Base-by-base conservation (phyloP, 176 grass and related monocot genomes). In the Raddia distichophylla region DNA sequence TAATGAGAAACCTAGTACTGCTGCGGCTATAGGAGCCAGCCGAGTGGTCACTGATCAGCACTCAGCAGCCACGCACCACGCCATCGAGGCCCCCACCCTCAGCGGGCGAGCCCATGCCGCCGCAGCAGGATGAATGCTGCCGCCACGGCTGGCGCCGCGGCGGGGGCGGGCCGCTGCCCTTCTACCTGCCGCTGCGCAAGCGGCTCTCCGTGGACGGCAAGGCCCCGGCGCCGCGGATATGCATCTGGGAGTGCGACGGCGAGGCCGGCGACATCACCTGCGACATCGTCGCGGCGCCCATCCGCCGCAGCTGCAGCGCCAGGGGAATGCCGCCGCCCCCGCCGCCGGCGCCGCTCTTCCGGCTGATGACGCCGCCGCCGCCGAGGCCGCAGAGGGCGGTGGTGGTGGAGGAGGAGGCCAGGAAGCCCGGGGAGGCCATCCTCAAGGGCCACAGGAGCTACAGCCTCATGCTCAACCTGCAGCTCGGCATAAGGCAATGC, bases 171-270 rank as follows among this genome's bases (percentile, higher is more conserved):
- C 43, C 76, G n/a, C 47, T 78, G 10, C 83, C 87, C 62, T 81
- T 71, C 61, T 87, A 83, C 80, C 35, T 80, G 61, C 89, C 80
- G 69, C 62, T 70, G 71, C 89, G 85, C 27, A 89, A 89, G 73
- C 87, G 87, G 49, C 59, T 89, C 42, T 89, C 87, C 42, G 83
- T 89, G 57, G 87, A 89, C 78, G 82, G 72, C 10, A 89, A 89
- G 72, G 48, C 71, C 49, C 49, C 72, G 57, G 70, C 69, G 33
- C 90, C 89, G 77, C 72, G 86, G 87, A 92, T 95, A 75, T 95
- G 90, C 90, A 95, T 95, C 81, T 95, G 93, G 93, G 93, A 95
- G 79, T 95, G 82, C 27, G 93, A 95, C 63, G 87, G 84, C 77
- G 93, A 94, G 78, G 93, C 90, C 61, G 90, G 93, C 10, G 89